Conservation (phyloP, 495 filamentous ascomycete genomes). For the Aspergillus wentii region DNA sequence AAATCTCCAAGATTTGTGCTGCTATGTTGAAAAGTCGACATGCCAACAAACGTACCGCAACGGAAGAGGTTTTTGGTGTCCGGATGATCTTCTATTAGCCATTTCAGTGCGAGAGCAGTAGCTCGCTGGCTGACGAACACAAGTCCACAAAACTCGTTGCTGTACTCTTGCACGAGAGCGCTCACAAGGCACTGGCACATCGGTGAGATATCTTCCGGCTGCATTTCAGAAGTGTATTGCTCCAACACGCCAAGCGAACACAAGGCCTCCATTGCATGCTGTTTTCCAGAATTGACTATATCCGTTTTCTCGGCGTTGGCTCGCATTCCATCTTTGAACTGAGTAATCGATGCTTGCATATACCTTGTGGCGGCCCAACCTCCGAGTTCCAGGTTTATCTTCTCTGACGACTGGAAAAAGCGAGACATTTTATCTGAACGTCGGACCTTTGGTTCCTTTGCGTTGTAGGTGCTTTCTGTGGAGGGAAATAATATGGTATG, state of each 20-base stretch:
- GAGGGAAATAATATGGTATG: background rate
- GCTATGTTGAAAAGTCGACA: constrained; percentile 2
- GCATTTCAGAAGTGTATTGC: background rate
- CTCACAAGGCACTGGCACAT: constrained; percentile 1
- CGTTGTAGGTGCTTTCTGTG: too few relatives aligned
- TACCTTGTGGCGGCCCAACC: constrained; percentile 2
- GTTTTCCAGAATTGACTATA: background rate
- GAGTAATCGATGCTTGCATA: too few relatives aligned
- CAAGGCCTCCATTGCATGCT: constrained; percentile 1
- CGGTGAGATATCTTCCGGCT: constrained; percentile 2
- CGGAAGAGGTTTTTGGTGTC: constrained; percentile 1
- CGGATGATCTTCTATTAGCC: constrained; percentile 3
- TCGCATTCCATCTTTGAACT: too few relatives aligned
- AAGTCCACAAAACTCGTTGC: constrained; percentile 3
- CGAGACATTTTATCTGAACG: background rate
- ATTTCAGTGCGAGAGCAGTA: background rate
- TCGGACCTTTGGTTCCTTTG: background rate
- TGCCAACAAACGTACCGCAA: constrained; percentile 8
- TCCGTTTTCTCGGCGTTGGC: background rate
- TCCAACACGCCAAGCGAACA: background rate
- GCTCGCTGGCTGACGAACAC: constrained; percentile 5
- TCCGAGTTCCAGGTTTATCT: background rate
- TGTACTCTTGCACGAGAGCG: background rate
- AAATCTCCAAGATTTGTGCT: constrained; percentile 1
- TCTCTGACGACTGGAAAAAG: background rate